Base-by-base conservation (phyloP, 768 basidiomycete species). In the Hemileccinum impolitum region DNA sequence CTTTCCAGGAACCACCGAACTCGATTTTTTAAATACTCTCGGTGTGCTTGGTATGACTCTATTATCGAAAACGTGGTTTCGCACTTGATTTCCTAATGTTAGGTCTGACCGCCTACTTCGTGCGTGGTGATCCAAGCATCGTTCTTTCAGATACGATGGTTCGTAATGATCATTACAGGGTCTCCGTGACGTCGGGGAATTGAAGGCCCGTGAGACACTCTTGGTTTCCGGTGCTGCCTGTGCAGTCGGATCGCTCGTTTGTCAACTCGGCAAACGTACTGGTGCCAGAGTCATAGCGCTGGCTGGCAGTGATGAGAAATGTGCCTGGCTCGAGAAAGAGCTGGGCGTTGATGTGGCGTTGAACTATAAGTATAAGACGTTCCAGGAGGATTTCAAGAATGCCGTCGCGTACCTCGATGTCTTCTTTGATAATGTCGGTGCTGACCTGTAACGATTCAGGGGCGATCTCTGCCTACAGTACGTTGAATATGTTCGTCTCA, bases 211-310 rank as follows among this genome's bases (percentile, higher is more conserved):
- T 14, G 93, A 97, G 52, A 88, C 79, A 0, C 78, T 95, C 41
- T 77, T 97, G 19, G 86, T 85, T 8, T 90, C 90, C 1, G 94
- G 91, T 17, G 94, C 94, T 2, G 94, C 95, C 8, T 95, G 94
- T 10, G 84, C 93, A 1, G 89, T 90, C 11, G 91, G 93, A n/a
- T 79, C 83, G 11, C 65, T 90, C 48, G 88, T 75, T 10, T 93
- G 91, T 67, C 92, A 94, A 57, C 74, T 94, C 17, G 92, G 87
- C 40, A 91, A 90, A 66, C 74, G 80, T 26, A 71, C 75, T 11
- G 90, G 87, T 48, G 88, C 87, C 40, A 85, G 78, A 47, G 94
- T 97, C 39, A 82, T 90, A 52, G 95, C 83, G 12, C 89, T 96
- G 58, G 93, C 93, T 1, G 94, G 95, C 19, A 80, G 82, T 1